phyloP scores from a whole-genome alignment of 225 moss, liverwort and hornwort genomes.

The Lunularia cruciata region DNA sequence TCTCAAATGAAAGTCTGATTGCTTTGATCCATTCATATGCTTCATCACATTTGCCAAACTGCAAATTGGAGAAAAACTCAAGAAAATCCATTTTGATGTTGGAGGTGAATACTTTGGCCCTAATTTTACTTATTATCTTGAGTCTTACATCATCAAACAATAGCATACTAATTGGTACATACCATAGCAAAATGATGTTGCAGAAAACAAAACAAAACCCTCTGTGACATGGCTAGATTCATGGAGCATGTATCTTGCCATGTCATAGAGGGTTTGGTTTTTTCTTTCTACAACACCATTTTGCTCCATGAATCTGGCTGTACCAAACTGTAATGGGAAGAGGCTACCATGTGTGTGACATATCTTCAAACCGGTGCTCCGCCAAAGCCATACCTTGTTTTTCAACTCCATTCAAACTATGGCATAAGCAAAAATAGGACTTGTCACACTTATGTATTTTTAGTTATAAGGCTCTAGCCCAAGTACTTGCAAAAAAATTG shows the following conservation, averaged over 20 bases:
- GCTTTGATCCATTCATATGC: neutral
- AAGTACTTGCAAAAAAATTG: no score
- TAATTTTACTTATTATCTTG: neutral
- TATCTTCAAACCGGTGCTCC: slow-evolving; percentile 3
- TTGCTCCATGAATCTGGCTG: neutral
- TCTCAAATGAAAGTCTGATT: no score
- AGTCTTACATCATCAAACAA: neutral
- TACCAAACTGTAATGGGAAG: slow-evolving; percentile 7
- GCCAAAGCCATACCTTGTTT: no score
- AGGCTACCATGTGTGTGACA: neutral
- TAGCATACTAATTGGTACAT: neutral
- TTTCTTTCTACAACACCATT: no score
- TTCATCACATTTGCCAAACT: slow-evolving; percentile 2
- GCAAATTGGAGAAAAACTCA: neutral
- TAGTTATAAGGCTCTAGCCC: no score
- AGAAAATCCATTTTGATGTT: neutral
- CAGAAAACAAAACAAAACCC: neutral
- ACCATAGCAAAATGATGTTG: slow-evolving; percentile 11
- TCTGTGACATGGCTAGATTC: neutral
- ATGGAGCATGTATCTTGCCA: no score
- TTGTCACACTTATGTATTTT: no score
- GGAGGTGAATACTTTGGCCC: neutral
- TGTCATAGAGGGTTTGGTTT: no score
- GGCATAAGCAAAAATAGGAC: no score
- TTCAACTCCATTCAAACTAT: no score